Evolutionary conservation across 2,329 filamentous ascomycete species (phyloP).

Genomic region (Basipetospora chlamydospora): DNA sequence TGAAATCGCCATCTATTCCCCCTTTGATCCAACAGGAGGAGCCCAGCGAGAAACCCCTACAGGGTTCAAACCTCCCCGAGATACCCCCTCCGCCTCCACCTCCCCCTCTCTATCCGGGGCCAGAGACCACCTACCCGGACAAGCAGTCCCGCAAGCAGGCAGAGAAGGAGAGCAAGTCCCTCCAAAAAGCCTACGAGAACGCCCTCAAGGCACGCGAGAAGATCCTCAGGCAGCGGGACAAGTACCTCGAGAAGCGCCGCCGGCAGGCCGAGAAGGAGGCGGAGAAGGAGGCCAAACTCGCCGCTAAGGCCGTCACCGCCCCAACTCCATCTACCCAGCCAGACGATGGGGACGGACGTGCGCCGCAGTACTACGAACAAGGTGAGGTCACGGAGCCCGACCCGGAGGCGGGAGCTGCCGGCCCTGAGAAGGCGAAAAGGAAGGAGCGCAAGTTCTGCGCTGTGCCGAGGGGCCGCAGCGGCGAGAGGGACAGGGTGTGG

Average conservation of each 20-base stretch:
- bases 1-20: no score
- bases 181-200: constrained; percentile 49
- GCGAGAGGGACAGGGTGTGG: constrained; percentile 57
- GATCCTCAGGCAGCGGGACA: constrained; percentile 43
- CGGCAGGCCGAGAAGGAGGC: constrained; percentile 19
- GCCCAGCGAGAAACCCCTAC: no score
- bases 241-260: constrained; percentile 42
- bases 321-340: constrained; percentile 7
- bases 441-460: constrained; percentile 69
- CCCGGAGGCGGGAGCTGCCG: no score
- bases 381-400: no score
- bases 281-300: constrained; percentile 18
- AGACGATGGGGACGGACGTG: no score
- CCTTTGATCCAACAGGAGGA: no score
- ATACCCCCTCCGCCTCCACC: constrained; percentile 35
- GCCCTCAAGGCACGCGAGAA: constrained; percentile 48
- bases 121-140: constrained; percentile 44
- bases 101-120: constrained; percentile 22
- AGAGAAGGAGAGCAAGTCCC: constrained; percentile 50
- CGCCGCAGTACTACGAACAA: no score
- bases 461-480: constrained; percentile 41
- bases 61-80: constrained; percentile 16
- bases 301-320: constrained; percentile 6
- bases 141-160: constrained; percentile 52
- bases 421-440: constrained; percentile 19